Percentiles rank a stretch among this genome's conserved stretches.
These are phyloP conservation scores for barley (Hordeum vulgare) DNA, from an alignment of 176 grass and related monocot genomes.

Conservation along the genomic window DNA sequence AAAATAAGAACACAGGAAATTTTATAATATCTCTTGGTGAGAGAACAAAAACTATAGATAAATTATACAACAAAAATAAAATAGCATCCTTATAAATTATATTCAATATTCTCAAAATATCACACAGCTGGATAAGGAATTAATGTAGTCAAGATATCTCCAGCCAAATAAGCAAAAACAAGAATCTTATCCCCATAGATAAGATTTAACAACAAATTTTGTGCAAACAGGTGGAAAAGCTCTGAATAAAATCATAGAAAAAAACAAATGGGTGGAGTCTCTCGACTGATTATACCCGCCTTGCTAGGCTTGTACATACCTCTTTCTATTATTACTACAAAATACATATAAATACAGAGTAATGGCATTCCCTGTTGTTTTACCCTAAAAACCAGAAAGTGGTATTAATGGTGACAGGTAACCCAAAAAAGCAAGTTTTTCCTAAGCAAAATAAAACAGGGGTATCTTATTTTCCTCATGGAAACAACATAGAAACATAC, in stretches of 20 bases:
- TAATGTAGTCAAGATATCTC: neutral
- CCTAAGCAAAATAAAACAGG: too few relatives aligned
- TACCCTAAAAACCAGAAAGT: neutral
- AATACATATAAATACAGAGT: neutral
- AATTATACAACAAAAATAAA: neutral
- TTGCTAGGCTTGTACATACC: neutral
- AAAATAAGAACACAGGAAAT: conserved; percentile 10
- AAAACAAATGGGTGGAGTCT: neutral
- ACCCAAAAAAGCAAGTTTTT: neutral
- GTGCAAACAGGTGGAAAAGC: neutral
- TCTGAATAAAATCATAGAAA: conserved; percentile 5
- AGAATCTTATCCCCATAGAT: neutral
- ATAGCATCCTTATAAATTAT: neutral
- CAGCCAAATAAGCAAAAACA: neutral
- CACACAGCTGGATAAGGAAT: neutral
- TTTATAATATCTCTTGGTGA: neutral
- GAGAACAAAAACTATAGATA: conserved; percentile 6
- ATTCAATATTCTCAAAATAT: neutral
- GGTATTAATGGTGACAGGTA: neutral
- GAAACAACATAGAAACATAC: neutral
- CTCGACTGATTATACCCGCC: neutral
- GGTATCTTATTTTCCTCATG: neutral
- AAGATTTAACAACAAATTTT: conserved; percentile 1
- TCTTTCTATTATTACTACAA: neutral
- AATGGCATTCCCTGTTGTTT: neutral